Base-by-base conservation (phyloP, 2,329 filamentous ascomycete genomes). In the Cladophialophora carrionii region DNA sequence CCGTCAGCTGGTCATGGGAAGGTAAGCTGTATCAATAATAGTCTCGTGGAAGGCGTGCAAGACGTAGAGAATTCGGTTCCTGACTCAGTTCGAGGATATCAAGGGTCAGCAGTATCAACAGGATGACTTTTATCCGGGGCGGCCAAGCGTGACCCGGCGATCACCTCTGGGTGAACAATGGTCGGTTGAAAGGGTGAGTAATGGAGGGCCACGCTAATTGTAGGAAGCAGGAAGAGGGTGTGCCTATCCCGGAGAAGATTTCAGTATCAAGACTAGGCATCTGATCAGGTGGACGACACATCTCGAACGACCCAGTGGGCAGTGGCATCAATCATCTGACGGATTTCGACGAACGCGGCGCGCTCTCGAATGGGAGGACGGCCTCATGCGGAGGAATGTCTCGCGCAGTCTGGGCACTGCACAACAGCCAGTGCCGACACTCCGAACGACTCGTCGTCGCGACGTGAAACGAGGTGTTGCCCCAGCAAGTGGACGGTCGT, bases 1-100 rank as follows among this genome's bases (percentile, higher is more conserved):
- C 49, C 56, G 56, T 69, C 67, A 67, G 62, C 62, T 61, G 67
- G 59, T 56, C 64, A 67, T 67, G 14, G 59, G 24, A 52, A 29
- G 48, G 48, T 26, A 31, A 60, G 51, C 32, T 48, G 32, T 43
- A 55, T 46, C 32, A 37, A 37, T 56, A 48, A 20, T 17, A 57
- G 48, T 17, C 29, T 48, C 49, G 51, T 43, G 32, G 57, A 49
- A 49, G 20, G 37, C 32, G n/a, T 46, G 22, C 26, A 43, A 61
- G 32, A 9, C 41, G 32, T 20, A 31, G 17, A 31, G 5, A 53
- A 32, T 29, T 26, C n/a, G 14, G 4, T 14, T 9, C 17, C 37
- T 59, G 43, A 31, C 29, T 51, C n/a, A 52, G 32, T 41, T 43
- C 34, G 34, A 48, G 37, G 14, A 41, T 34, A 60, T 37, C 32